A percentile compares a stretch with the other conserved stretches of the same genome.
These are phyloP conservation scores for Ramaria rubella DNA, from an alignment of 768 basidiomycete genomes.

Conservation along the genomic window DNA sequence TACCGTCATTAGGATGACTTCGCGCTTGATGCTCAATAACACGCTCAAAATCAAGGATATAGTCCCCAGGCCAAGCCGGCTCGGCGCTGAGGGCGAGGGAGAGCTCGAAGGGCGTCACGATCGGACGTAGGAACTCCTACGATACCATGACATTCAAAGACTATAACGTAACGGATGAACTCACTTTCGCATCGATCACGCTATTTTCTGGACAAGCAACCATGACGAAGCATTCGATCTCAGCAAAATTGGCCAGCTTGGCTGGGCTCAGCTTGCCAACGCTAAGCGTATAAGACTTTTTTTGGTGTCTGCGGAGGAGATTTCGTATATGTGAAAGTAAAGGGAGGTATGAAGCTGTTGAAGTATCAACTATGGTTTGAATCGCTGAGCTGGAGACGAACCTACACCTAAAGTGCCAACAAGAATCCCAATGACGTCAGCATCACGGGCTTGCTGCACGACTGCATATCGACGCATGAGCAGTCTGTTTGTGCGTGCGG, in stretches of 20 bases:
- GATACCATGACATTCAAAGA: neutral
- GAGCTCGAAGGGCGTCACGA: slow-evolving; percentile 91
- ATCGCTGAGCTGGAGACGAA: slow-evolving; percentile 29
- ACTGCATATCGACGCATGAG: slow-evolving; percentile 86
- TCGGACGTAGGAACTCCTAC: slow-evolving; percentile 85
- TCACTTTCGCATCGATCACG: slow-evolving; percentile 63
- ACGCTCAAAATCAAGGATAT: slow-evolving; percentile 70
- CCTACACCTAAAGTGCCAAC: slow-evolving; percentile 91
- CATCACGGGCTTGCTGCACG: slow-evolving; percentile 82
- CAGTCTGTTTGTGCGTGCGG: slow-evolving; percentile 64
- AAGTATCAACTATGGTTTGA: neutral
- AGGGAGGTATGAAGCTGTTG: slow-evolving; percentile 73
- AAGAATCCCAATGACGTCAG: slow-evolving; percentile 92
- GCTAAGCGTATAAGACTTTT: slow-evolving; percentile 91
- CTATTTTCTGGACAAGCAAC: slow-evolving; percentile 95
- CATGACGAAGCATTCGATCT: slow-evolving; percentile 92
- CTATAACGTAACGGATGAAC: slow-evolving; percentile 8
- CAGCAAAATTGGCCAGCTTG: slow-evolving; percentile 92
- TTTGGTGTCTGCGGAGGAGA: slow-evolving; percentile 56
- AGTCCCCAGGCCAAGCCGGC: slow-evolving; percentile 67
- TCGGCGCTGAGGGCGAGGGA: slow-evolving; percentile 69
- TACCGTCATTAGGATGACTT: slow-evolving; percentile 13
- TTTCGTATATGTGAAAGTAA: slow-evolving; percentile 76
- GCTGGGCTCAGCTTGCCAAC: slow-evolving; percentile 94
- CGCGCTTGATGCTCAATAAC: slow-evolving; percentile 31